These are phyloP conservation scores for Calocybe cyanea DNA, from an alignment of 768 basidiomycete genomes.

Conservation along the genomic window DNA sequence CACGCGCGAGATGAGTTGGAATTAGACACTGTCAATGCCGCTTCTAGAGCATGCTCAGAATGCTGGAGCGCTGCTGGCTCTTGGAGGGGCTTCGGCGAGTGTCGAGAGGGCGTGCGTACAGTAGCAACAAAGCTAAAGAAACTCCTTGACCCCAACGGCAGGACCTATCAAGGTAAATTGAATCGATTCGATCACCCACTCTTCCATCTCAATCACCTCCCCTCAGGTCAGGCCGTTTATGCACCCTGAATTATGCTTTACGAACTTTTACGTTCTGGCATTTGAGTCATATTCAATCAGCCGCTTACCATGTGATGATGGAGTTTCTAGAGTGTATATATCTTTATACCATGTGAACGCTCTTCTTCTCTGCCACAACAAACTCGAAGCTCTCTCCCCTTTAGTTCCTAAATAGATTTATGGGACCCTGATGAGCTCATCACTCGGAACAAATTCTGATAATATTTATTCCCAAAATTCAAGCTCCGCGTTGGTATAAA, in stretches of 20 bases:
- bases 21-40: conserved; percentile 70
- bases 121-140: conserved; percentile 60
- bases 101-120: conserved; percentile 56
- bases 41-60: conserved; percentile 70
- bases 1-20: conserved; percentile 66
- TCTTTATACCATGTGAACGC: too few relatives aligned
- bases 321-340: too few relatives aligned
- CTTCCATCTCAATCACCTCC: conserved; percentile 5
- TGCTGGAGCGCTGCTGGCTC: conserved; percentile 73
- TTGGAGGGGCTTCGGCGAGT: conserved; percentile 66
- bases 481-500: not conserved
- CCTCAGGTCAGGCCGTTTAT: conserved; percentile 33
- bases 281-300: too few relatives aligned
- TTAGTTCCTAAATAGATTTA: too few relatives aligned
- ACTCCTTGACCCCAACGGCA: conserved; percentile 53
- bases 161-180: conserved; percentile 38
- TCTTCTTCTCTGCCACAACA: too few relatives aligned
- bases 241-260: conserved; percentile 26
- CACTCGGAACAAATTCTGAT: not conserved
- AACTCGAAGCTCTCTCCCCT: too few relatives aligned
- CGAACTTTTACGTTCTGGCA: too few relatives aligned
- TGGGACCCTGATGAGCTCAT: not conserved
- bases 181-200: not conserved
- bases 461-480: not conserved
- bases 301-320: too few relatives aligned